Evolutionary conservation across 345 rosid species (phyloP), one percentile per base, ranked within the genome.

Genomic region (Sisymbrium altissimum): DNA sequence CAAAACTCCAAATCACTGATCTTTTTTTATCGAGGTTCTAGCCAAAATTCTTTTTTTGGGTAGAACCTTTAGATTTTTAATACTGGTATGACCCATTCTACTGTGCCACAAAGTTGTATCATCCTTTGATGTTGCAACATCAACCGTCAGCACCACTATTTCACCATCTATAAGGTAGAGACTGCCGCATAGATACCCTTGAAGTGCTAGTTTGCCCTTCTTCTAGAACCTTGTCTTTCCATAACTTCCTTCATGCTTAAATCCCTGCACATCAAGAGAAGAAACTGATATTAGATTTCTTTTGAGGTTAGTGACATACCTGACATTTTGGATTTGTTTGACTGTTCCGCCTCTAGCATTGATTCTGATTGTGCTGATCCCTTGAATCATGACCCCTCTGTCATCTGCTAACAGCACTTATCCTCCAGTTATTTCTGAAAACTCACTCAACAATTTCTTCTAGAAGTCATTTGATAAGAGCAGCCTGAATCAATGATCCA

Each of bases 61-160:
- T 0, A 52, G 4, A 1, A 52, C 11, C 0, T 5, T 52, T 9
- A 52, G 5, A 2, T 25, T 52, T 9, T 3, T 52, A 4, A 52
- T 52, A 5, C 33, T 52, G 0, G 15, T 52, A 6, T 52, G 57
- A 0, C 33, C 33, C 0, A 64, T 3, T 2, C 36, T 25, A 0
- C 14, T 21, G 1, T 64, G 54, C 68, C 53, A 64, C 0, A 63
- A 2, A 0, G 7, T 3, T 7, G 53, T 40, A 0, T 63, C n/a
- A 7, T 21, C 25, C 1, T 27, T 41, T 0, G 17, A 7, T 0
- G 5, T 3, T 13, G 6, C 68, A 1, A 1, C 7, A 18, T 41
- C 6, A 0, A 12, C 12, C 0, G 43, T 23, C 1, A 0, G 1
- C 0, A 0, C 0, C 0, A 41, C 14, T 1, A 54, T 39, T 25